Percentiles rank a stretch among this genome's conserved stretches.
Conservation (phyloP, 2,329 filamentous ascomycete species). For the Xylariaceae sp. region DNA sequence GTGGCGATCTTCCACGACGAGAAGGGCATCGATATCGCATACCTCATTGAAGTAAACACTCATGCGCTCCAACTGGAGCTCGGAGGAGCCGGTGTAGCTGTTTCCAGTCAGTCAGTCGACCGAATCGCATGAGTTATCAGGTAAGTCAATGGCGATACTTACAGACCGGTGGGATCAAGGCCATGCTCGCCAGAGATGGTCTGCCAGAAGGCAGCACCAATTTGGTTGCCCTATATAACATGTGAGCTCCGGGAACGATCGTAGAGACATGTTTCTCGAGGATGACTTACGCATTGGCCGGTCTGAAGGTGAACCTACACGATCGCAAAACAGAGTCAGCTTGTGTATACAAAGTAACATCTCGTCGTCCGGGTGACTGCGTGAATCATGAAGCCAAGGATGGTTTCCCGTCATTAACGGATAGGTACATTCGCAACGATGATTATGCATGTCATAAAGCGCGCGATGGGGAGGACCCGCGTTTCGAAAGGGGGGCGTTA, state of each 20-base stretch:
- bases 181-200: slow-evolving; percentile 88
- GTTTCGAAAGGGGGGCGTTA: too few relatives aligned
- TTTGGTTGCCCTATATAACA: slow-evolving; percentile 88
- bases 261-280: slow-evolving; percentile 11
- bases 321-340: too few relatives aligned
- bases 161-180: slow-evolving; percentile 95
- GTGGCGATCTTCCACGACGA: too few relatives aligned
- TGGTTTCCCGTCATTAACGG: slow-evolving; percentile 1
- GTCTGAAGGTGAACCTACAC: slow-evolving; percentile 96
- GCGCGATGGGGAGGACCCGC: too few relatives aligned
- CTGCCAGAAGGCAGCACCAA: slow-evolving; percentile 99
- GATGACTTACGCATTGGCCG: slow-evolving; percentile 87
- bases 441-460: slow-evolving; percentile 19
- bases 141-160: slow-evolving; percentile 38
- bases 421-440: background rate
- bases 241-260: slow-evolving; percentile 27
- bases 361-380: too few relatives aligned
- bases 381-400: background rate
- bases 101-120: slow-evolving; percentile 29
- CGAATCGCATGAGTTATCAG: background rate
- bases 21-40: slow-evolving; percentile 21
- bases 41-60: slow-evolving; percentile 96
- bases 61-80: slow-evolving; percentile 99
- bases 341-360: background rate
- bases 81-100: slow-evolving; percentile 95